These are phyloP conservation scores for Blastobotrys indianensis DNA, from an alignment of 1,139 yeast genomes.

Conservation along the genomic window DNA sequence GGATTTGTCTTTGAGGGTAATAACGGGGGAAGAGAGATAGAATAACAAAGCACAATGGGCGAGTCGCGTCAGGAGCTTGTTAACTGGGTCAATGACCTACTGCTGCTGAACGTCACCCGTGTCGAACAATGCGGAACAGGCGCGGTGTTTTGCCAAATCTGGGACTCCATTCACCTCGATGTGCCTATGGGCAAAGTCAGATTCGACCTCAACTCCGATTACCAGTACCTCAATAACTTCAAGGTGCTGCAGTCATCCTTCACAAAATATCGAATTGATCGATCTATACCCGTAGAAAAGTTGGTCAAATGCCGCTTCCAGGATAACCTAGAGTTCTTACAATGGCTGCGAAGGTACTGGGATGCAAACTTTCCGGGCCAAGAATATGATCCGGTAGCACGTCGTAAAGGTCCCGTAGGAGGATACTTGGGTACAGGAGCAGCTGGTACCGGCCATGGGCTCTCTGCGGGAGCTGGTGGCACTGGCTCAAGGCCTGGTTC, in stretches of 20 bases:
- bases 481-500: constrained; percentile 9
- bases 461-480: constrained; percentile 19
- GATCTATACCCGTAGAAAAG: constrained; percentile 73
- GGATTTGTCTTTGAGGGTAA: too few relatives aligned
- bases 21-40: too few relatives aligned
- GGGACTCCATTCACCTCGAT: constrained; percentile 79
- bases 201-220: constrained; percentile 64
- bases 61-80: constrained; percentile 80
- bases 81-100: constrained; percentile 74
- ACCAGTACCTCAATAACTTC: constrained; percentile 74
- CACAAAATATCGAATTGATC: constrained; percentile 61
- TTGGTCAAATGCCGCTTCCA: constrained; percentile 85
- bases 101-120: constrained; percentile 60
- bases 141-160: constrained; percentile 86
- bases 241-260: constrained; percentile 79
- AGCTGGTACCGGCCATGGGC: not conserved
- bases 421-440: not conserved
- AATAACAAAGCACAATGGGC: constrained; percentile 40
- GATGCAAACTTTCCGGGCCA: constrained; percentile 63
- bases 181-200: constrained; percentile 72
- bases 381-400: constrained; percentile 58
- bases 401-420: constrained; percentile 38
- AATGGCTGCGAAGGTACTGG: constrained; percentile 88
- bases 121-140: constrained; percentile 96
- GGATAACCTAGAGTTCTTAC: constrained; percentile 88